A percentile compares a stretch with the other conserved stretches of the same genome.
Evolutionary conservation across 345 rosid species (phyloP).

Genomic region (Cardamine resedifolia): DNA sequence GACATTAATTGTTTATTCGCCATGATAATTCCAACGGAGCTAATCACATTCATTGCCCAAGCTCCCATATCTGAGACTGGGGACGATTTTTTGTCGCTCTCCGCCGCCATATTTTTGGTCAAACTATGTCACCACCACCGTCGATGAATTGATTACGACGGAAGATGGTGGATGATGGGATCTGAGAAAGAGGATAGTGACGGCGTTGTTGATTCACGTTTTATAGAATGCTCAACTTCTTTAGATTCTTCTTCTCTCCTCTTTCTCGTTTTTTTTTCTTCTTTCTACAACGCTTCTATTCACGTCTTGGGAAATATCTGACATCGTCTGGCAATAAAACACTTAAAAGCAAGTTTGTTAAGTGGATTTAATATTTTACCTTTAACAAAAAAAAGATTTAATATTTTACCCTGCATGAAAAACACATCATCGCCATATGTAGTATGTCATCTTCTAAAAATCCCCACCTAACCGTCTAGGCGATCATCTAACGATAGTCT

Average conservation of each 20-base stretch:
- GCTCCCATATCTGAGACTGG: slow-evolving; percentile 88
- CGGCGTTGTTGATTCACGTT: background rate
- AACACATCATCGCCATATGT: background rate
- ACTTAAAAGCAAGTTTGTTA: background rate
- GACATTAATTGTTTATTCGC: slow-evolving; percentile 97
- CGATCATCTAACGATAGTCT: no score
- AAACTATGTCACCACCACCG: slow-evolving; percentile 1
- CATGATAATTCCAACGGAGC: slow-evolving; percentile 93
- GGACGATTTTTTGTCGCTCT: slow-evolving; percentile 39
- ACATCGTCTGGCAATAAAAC: background rate
- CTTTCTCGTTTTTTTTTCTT: background rate
- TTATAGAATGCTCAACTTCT: slow-evolving; percentile 14
- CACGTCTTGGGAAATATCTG: slow-evolving; percentile 10
- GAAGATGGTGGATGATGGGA: background rate
- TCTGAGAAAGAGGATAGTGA: background rate
- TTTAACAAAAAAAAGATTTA: background rate
- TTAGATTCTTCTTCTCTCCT: background rate
- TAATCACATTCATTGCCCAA: slow-evolving; percentile 93
- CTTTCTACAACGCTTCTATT: slow-evolving; percentile 2
- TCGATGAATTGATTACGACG: background rate
- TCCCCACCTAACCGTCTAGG: no score
- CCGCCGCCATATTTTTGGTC: slow-evolving; percentile 35
- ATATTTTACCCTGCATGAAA: background rate
- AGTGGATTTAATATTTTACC: slow-evolving; percentile 3
- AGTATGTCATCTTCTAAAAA: no score